Evolutionary conservation across 257 asterid species (phyloP).

Genomic region (Solanum peruvianum): DNA sequence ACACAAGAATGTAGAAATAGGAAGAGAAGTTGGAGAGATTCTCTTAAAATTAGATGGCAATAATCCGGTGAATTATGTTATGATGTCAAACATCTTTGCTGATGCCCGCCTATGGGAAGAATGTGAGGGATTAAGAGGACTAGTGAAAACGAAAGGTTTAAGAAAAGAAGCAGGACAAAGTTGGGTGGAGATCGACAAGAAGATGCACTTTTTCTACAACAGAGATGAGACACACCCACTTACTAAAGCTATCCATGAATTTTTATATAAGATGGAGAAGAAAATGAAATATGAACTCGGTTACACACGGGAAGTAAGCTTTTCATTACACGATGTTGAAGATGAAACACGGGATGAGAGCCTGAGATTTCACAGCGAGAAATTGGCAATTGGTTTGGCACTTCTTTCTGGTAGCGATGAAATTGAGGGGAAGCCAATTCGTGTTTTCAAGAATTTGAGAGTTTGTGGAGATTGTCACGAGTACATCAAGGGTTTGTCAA

Average conservation of each 20-base stretch:
- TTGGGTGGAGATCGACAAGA: slow-evolving; percentile 42
- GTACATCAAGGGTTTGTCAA: slow-evolving; percentile 37
- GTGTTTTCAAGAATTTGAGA: slow-evolving; percentile 36
- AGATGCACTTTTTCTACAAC: slow-evolving; percentile 38
- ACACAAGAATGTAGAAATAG: slow-evolving; percentile 36
- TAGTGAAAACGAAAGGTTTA: slow-evolving; percentile 34
- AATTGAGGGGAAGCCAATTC: slow-evolving; percentile 15
- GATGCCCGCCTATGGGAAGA: slow-evolving; percentile 41
- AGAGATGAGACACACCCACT: slow-evolving; percentile 30
- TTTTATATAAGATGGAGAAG: slow-evolving; percentile 27
- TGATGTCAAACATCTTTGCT: slow-evolving; percentile 45
- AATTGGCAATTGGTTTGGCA: slow-evolving; percentile 40
- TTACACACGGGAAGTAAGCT: slow-evolving; percentile 22
- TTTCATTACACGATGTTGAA: slow-evolving; percentile 40
- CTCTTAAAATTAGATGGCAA: slow-evolving; percentile 33
- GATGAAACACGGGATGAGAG: slow-evolving; percentile 37
- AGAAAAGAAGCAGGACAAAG: slow-evolving; percentile 48
- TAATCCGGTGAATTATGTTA: slow-evolving; percentile 40
- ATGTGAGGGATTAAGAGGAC: slow-evolving; percentile 30
- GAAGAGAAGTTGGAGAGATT: slow-evolving; percentile 38
- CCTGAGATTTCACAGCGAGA: slow-evolving; percentile 42
- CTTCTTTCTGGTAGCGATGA: slow-evolving; percentile 16
- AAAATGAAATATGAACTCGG: slow-evolving; percentile 27
- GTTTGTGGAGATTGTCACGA: slow-evolving; percentile 51
- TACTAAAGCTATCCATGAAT: slow-evolving; percentile 17